These are phyloP conservation scores for Epichloe bromicola DNA, from an alignment of 2,329 filamentous ascomycete genomes.

Conservation along the genomic window DNA sequence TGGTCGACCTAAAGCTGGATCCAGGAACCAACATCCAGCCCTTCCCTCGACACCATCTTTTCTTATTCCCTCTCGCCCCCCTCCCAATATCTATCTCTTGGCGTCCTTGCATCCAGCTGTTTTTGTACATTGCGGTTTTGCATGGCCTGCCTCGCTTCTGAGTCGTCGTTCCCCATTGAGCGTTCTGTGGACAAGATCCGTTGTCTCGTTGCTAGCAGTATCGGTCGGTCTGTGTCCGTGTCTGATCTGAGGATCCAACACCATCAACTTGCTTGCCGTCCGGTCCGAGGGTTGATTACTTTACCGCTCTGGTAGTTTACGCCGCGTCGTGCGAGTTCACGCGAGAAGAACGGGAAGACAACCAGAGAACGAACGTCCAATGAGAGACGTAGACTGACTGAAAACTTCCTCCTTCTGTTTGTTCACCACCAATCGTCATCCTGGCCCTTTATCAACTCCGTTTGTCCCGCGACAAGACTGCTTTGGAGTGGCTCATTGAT, in stretches of 20 bases:
- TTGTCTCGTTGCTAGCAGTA: neutral
- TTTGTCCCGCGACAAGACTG: neutral
- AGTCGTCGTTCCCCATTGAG: neutral
- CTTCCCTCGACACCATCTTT: neutral
- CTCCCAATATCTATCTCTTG: neutral
- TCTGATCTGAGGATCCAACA: neutral
- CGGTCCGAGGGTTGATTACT: neutral
- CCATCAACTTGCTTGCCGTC: neutral
- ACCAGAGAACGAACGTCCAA: neutral
- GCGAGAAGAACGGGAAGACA: slow-evolving; percentile 5
- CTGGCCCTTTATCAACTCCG: neutral
- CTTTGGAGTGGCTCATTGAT: neutral
- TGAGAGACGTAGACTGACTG: slow-evolving; percentile 4
- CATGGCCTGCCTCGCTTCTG: neutral
- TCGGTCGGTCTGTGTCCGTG: neutral
- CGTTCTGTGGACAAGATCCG: neutral
- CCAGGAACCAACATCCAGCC: neutral
- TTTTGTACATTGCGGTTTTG: neutral
- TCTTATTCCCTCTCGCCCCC: neutral
- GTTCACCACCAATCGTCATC: neutral
- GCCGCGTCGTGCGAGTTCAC: slow-evolving; percentile 2
- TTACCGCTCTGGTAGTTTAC: slow-evolving; percentile 5
- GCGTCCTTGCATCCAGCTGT: neutral
- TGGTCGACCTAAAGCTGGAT: slow-evolving; percentile 7
- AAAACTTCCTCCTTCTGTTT: neutral